phyloP scores from a whole-genome alignment of 2,329 filamentous ascomycete species.

The Colletotrichum liaoningense region DNA sequence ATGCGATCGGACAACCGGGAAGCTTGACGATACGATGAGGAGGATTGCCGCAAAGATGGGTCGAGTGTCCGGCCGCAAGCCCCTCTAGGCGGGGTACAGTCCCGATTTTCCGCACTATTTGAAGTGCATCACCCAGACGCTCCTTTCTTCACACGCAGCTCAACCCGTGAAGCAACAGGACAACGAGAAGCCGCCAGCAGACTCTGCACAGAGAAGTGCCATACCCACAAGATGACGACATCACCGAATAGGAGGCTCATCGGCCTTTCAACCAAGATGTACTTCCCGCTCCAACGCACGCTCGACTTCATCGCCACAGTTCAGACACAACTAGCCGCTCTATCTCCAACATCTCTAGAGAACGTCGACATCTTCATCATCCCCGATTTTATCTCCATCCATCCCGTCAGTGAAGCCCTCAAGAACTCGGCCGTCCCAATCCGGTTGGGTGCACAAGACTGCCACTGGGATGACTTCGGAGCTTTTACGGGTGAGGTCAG shows the following conservation, averaged over 20 bases:
- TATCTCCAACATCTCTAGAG: conserved; percentile 40
- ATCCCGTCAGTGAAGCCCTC: conserved; percentile 62
- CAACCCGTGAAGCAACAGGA: neutral
- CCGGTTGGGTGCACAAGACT: conserved; percentile 76
- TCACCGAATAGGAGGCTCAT: conserved; percentile 66
- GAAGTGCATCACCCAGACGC: neutral
- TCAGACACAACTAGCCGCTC: conserved; percentile 56
- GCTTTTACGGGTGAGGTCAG: conserved; percentile 85
- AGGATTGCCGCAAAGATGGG: neutral
- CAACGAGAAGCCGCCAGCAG: neutral
- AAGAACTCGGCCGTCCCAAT: conserved; percentile 62
- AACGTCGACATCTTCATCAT: conserved; percentile 78
- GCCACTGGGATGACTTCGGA: conserved; percentile 75
- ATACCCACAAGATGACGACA: conserved; percentile 3
- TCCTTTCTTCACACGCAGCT: neutral
- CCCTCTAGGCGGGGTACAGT: neutral
- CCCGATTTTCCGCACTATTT: conserved; percentile 17
- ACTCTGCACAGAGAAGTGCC: neutral
- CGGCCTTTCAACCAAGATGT: conserved; percentile 83
- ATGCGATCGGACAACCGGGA: neutral
- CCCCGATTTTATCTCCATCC: conserved; percentile 79
- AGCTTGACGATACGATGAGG: neutral
- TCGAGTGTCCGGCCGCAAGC: neutral
- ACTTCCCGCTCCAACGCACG: conserved; percentile 77
- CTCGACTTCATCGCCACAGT: conserved; percentile 64